Percentiles rank a stretch among this genome's conserved stretches.
Conservation (phyloP, 2,329 filamentous ascomycete species). For the Tolypocladium paradoxum region DNA sequence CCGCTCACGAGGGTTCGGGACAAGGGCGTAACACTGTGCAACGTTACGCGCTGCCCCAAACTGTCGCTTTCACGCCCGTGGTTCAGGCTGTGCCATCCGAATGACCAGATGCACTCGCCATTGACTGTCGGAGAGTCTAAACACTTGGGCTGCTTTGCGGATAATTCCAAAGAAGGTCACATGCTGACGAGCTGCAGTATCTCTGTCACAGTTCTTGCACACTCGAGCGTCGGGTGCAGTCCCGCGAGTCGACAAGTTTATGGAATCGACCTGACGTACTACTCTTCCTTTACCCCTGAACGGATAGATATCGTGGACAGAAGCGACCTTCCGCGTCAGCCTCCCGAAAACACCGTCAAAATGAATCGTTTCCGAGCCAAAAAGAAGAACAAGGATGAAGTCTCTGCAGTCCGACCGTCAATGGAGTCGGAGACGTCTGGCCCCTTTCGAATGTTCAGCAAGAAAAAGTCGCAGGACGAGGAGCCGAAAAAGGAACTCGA, state of each 20-base stretch:
- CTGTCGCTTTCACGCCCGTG: neutral
- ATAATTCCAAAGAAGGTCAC: neutral
- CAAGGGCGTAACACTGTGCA: neutral
- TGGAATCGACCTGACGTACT: neutral
- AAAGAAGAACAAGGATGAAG: slow-evolving; percentile 56
- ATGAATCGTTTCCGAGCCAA: slow-evolving; percentile 70
- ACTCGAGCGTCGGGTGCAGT: neutral
- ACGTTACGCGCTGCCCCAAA: too few relatives aligned
- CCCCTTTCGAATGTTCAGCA: slow-evolving; percentile 45
- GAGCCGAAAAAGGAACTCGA: slow-evolving; percentile 60
- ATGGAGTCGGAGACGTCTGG: slow-evolving; percentile 43
- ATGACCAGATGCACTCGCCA: neutral
- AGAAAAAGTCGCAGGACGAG: slow-evolving; percentile 42
- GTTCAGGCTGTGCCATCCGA: neutral
- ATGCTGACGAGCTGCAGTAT: neutral
- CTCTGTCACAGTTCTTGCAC: neutral
- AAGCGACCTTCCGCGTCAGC: neutral
- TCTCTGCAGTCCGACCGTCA: slow-evolving; percentile 33
- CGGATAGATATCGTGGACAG: too few relatives aligned
- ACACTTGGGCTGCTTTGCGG: neutral
- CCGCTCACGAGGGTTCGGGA: too few relatives aligned
- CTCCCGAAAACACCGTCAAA: neutral
- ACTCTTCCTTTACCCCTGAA: too few relatives aligned
- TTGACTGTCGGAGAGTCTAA: too few relatives aligned
- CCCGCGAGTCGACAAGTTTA: neutral